phyloP scores from a whole-genome alignment of 352 stramenopile species.

The Phytophthora cajani region DNA sequence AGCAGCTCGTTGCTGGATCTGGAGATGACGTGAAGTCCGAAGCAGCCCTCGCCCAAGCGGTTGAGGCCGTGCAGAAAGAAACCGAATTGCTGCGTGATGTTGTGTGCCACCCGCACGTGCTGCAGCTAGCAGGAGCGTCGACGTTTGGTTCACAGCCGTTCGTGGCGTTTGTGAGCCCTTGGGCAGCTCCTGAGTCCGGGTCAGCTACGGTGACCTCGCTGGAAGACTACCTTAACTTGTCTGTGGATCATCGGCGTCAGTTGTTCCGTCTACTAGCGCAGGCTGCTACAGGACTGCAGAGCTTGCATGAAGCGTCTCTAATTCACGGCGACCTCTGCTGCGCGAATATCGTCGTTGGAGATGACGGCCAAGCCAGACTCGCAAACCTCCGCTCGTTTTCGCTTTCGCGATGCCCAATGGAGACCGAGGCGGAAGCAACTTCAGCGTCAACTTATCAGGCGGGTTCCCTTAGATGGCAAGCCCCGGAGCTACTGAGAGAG shows the following conservation, averaged over 20 bases:
- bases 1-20: conserved; percentile 38
- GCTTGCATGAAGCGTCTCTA: conserved; percentile 55
- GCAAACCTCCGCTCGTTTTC: conserved; percentile 58
- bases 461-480: conserved; percentile 59
- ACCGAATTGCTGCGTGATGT: conserved; percentile 48
- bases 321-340: conserved; percentile 64
- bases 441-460: conserved; percentile 1
- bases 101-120: conserved; percentile 54
- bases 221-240: conserved; percentile 60
- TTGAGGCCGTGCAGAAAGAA: conserved; percentile 47
- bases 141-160: conserved; percentile 54
- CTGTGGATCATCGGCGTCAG: conserved; percentile 45
- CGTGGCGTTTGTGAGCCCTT: conserved; percentile 59
- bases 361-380: conserved; percentile 64
- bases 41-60: conserved; percentile 10
- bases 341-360: conserved; percentile 62
- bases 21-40: conserved; percentile 9
- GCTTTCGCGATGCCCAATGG: conserved; percentile 13
- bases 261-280: conserved; percentile 56
- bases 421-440: background rate
- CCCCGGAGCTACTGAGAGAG: conserved; percentile 50
- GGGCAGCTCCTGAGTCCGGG: conserved; percentile 30
- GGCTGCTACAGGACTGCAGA: conserved; percentile 55
- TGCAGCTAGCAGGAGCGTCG: conserved; percentile 64
- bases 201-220: conserved; percentile 45